Evolutionary conservation across 768 basidiomycete species (phyloP), one percentile per base, ranked within the genome.

Genomic region (Boletus coccyginus): DNA sequence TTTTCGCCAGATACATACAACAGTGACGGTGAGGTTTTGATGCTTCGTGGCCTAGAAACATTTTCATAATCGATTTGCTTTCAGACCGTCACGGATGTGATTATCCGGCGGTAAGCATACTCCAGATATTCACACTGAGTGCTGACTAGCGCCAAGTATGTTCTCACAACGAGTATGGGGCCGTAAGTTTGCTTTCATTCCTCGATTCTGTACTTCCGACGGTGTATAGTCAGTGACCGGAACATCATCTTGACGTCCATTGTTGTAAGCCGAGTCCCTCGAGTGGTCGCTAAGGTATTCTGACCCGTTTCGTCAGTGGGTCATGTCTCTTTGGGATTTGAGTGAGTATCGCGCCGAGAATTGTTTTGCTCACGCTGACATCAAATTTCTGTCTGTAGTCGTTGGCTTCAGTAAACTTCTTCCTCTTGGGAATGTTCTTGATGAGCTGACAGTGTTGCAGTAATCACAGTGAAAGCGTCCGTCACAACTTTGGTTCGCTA

Each of bases 381-480:
- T 14, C 14, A 3, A 6, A 29, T 19, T 13, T 36, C 7, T 5
- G 17, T 52, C 3, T 24, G 11, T 19, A 60, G 62, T 46, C 8
- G 16, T 64, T 31, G 58, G 62, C 5, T 14, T 64, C 32, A 7
- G 62, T 64, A 39, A 52, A 58, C 19, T 7, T 29, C 36, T 10
- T 33, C 14, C 17, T 44, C 31, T 40, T 35, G 39, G 38, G 17
- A 21, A 24, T 3, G 5, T 41, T 31, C 1, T 35, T 14, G 14
- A 41, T 39, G 39, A 48, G 31, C 41, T 50, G 5, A 51, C 19
- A 7, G 19, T 3, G n/a, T 55, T 41, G 17, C 45, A 85, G 83
- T 74, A 27, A 81, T 84, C 55, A 80, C 81, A 2, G 75, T 65
- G 36, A 83, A 80, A 74, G 77, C 78, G 81, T 84, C 46, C 42